phyloP scores from a whole-genome alignment of 129 eudicot species.

The Dittrichia graveolens region DNA sequence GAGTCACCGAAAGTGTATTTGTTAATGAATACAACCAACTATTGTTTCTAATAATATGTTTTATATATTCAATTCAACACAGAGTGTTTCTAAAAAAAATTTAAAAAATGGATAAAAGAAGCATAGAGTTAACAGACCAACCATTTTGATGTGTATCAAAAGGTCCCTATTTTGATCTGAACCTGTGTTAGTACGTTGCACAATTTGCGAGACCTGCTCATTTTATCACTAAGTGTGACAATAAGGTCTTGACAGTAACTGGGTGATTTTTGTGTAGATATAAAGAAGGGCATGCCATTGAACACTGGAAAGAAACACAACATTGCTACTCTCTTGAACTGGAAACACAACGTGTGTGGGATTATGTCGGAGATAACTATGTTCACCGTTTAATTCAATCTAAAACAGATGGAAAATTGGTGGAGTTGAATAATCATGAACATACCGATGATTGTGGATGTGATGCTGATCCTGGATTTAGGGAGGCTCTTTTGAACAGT shows the following conservation, averaged over 20 bases:
- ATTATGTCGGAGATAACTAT: conserved; percentile 90
- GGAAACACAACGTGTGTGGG: conserved; percentile 97
- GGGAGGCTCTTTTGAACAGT: conserved; percentile 65
- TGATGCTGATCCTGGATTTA: conserved; percentile 57
- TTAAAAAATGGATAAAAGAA: too few relatives aligned
- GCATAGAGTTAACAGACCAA: too few relatives aligned
- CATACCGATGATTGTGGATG: conserved; percentile 46
- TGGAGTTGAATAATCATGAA: conserved; percentile 70
- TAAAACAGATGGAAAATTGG: conserved; percentile 96
- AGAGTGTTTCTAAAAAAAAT: too few relatives aligned
- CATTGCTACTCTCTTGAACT: conserved; percentile 94
- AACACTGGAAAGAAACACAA: conserved; percentile 95
- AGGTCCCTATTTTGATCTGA: too few relatives aligned
- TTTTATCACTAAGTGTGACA: not conserved
- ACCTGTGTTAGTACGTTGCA: too few relatives aligned
- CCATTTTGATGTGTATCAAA: too few relatives aligned
- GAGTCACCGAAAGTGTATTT: not conserved
- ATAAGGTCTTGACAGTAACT: not conserved
- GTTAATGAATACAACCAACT: not conserved
- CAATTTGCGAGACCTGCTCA: not conserved
- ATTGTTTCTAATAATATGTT: too few relatives aligned
- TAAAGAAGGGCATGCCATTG: conserved; percentile 78
- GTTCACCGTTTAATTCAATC: conserved; percentile 95
- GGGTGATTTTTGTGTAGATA: conserved; percentile 52
- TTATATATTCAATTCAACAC: too few relatives aligned